Base-by-base conservation (phyloP, 2,329 filamentous ascomycete genomes). In the Mycogone perniciosa region DNA sequence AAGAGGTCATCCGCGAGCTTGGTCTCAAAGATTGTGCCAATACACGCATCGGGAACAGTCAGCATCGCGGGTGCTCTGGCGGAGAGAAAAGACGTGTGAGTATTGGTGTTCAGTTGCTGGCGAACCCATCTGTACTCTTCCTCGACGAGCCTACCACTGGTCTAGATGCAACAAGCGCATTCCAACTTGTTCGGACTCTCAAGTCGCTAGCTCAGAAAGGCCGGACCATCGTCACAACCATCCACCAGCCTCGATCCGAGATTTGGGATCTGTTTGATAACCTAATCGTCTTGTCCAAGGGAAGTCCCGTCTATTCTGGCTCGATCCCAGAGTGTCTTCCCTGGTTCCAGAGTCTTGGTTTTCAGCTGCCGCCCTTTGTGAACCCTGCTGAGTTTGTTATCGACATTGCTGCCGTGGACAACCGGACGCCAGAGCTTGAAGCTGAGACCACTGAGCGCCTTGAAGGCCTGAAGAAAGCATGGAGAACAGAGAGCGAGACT, bases 141-240 rank as follows among this genome's bases (percentile, higher is more conserved):
- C 76, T 89, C 26, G 88, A 92, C 60, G 88, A 91, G 59, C 86
- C 87, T 0, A 91, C 88, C 0, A 90, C 86, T 1, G 86, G 85
- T 1, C 73, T 91, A 6, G 87, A 91, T 67, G 85, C 86, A 0
- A 88, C 85, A 2, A 89, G 84, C 60, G 87, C 87, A 0, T 88
- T 82, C 58, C 86, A 89, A 57, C 76, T 91, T 0, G 75, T 90
- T 0, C 74, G 81, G 31, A 89, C 85, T 0, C 67, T 90, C 7
- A 88, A 89, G 60, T 73, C 70, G 6, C 71, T 91, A 2, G 84
- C 86, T 0, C 72, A 73, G 34, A 85, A 85, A 61, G 86, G 85
- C 0, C 72, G 86, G 27, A 90, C 85, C 0, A 75, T 90, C 49
- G 78, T 90, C 10, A 84, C 83, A 0, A 89, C 85, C 0, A 87